phyloP scores from a whole-genome alignment of 2,329 filamentous ascomycete species.

The Gyromitra esculenta region DNA sequence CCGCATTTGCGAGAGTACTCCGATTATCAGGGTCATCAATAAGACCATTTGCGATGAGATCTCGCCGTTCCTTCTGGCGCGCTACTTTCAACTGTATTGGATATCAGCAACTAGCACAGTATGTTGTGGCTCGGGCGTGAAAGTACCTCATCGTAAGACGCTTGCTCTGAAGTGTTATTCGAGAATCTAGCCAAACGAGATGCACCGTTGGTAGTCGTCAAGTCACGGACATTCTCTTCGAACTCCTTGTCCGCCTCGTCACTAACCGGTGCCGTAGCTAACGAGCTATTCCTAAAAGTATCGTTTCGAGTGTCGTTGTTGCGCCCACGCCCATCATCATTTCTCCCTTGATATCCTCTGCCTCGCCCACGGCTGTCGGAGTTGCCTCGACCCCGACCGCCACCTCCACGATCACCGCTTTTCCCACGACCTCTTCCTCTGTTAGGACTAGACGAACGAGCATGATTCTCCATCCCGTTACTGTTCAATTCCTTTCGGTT shows the following conservation, averaged over 20 bases:
- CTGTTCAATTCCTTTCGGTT: conserved; percentile 38
- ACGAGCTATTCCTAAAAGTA: neutral
- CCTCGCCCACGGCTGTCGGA: conserved; percentile 33
- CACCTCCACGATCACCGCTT: conserved; percentile 27
- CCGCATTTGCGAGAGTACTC: conserved; percentile 71
- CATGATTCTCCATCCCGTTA: conserved; percentile 47
- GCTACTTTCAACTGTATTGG: conserved; percentile 58
- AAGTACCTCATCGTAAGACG: conserved; percentile 48
- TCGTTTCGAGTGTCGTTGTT: conserved; percentile 37
- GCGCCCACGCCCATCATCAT: conserved; percentile 41
- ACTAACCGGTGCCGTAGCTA: conserved; percentile 19
- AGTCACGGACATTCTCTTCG: conserved; percentile 45
- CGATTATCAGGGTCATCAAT: conserved; percentile 73
- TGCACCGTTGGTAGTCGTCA: conserved; percentile 29
- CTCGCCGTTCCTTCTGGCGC: conserved; percentile 67
- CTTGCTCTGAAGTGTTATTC: conserved; percentile 39
- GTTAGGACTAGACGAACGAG: conserved; percentile 41
- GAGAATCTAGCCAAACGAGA: conserved; percentile 46
- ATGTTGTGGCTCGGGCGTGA: neutral
- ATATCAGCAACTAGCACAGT: conserved; percentile 20
- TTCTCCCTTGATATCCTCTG: conserved; percentile 44
- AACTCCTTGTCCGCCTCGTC: conserved; percentile 44
- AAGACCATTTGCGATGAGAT: conserved; percentile 69
- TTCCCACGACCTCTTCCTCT: conserved; percentile 44
- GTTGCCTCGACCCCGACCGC: conserved; percentile 39